Percentiles rank a stretch among this genome's conserved stretches.
Evolutionary conservation across 495 filamentous ascomycete species (phyloP).

Genomic region (Talaromyces thailandensis): DNA sequence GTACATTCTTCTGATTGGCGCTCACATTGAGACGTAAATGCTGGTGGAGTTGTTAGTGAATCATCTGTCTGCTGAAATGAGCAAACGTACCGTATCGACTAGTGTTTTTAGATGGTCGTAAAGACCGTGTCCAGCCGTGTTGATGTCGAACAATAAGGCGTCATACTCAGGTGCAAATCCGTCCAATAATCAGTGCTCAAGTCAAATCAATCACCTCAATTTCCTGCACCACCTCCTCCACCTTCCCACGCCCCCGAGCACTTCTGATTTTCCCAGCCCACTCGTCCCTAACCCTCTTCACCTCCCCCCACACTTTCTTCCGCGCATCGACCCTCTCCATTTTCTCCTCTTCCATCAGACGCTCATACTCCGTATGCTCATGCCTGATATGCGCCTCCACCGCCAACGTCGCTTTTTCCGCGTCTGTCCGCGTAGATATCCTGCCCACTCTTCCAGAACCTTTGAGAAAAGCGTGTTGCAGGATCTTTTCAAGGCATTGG

Average conservation of each 20-base stretch:
- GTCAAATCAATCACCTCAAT: not conserved
- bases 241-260: not conserved
- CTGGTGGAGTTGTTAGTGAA: not conserved
- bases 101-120: not conserved
- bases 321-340: constrained; percentile 16
- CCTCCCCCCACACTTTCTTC: constrained; percentile 16
- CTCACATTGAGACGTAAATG: not conserved
- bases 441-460: constrained; percentile 42
- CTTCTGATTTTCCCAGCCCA: constrained; percentile 13
- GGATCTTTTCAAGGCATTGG: constrained; percentile 22
- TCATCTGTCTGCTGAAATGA: not conserved
- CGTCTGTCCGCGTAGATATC: constrained; percentile 20
- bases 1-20: not conserved
- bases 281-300: constrained; percentile 18
- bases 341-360: constrained; percentile 20
- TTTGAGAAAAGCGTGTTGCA: constrained; percentile 39
- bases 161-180: too few relatives aligned
- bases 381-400: constrained; percentile 46
- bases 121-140: too few relatives aligned
- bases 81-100: not conserved
- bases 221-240: not conserved
- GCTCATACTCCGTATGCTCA: constrained; percentile 37
- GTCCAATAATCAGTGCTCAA: not conserved
- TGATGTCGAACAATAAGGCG: too few relatives aligned
- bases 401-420: constrained; percentile 30